Conservation (phyloP, 164 flowering plant species). For the Piper longum region DNA sequence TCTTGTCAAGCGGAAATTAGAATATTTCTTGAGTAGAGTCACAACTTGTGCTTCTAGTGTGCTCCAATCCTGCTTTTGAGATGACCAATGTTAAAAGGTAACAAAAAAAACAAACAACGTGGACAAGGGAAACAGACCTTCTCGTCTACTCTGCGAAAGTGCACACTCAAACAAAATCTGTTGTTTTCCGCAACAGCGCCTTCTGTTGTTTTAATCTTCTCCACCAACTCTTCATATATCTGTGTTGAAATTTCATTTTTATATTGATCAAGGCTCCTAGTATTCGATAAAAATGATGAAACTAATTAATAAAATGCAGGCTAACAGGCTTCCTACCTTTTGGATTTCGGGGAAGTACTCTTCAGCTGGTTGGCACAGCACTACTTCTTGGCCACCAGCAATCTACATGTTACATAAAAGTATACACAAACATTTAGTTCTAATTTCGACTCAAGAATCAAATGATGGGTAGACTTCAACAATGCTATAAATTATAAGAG, state of each 20-base stretch:
- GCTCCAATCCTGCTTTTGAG: slow-evolving; percentile 6
- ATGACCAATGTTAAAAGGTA: background rate
- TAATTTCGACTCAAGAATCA: background rate
- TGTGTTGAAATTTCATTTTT: background rate
- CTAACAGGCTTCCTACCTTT: slow-evolving; percentile 27
- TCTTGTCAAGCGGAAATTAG: slow-evolving; percentile 5
- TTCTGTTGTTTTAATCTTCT: slow-evolving; percentile 6
- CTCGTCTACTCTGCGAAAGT: slow-evolving; percentile 9
- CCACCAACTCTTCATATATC: slow-evolving; percentile 6
- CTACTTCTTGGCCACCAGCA: slow-evolving; percentile 25
- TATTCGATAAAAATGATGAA: background rate
- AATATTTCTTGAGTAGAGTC: slow-evolving; percentile 4
- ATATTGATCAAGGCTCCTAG: no score
- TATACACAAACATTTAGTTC: background rate
- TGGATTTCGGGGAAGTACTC: slow-evolving; percentile 75
- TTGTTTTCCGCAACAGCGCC: slow-evolving; percentile 11
- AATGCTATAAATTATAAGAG: background rate
- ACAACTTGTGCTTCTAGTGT: slow-evolving; percentile 6
- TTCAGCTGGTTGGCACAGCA: slow-evolving; percentile 67
- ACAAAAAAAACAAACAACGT: background rate
- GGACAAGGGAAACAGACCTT: slow-evolving; percentile 2
- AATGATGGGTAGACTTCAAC: background rate
- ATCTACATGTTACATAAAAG: slow-evolving; percentile 2
- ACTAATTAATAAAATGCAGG: background rate
- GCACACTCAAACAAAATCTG: slow-evolving; percentile 12